A percentile compares a stretch with the other conserved stretches of the same genome.
Conservation (phyloP, 305 asterid species). For the Ruellia speciosa region DNA sequence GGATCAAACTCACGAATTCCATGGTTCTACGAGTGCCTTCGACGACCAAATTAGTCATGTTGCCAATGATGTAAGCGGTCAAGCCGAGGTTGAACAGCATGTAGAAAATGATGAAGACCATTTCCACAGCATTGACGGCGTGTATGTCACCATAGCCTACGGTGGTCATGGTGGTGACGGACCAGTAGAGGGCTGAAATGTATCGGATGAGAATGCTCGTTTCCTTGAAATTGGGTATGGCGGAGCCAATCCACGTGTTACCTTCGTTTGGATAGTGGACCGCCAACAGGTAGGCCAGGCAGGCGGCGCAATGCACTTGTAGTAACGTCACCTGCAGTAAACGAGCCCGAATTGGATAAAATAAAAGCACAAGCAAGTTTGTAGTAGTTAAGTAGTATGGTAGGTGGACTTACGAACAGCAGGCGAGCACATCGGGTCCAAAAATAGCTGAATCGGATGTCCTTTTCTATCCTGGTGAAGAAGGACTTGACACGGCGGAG, state of each 20-base stretch:
- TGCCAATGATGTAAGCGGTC: constrained; percentile 81
- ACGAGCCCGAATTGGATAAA: neutral
- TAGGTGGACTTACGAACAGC: constrained; percentile 47
- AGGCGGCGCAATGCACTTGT: constrained; percentile 78
- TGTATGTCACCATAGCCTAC: constrained; percentile 92
- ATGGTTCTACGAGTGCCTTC: constrained; percentile 92
- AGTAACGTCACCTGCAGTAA: constrained; percentile 60
- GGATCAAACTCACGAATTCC: constrained; percentile 61
- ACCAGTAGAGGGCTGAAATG: constrained; percentile 75
- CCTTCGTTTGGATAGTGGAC: constrained; percentile 59
- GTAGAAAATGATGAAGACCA: constrained; percentile 66
- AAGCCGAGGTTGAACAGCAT: constrained; percentile 81
- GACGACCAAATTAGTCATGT: constrained; percentile 83
- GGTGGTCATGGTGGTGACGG: constrained; percentile 81
- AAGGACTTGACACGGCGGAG: constrained; percentile 66
- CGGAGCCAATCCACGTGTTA: constrained; percentile 67
- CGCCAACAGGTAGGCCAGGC: constrained; percentile 63
- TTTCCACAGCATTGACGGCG: constrained; percentile 70
- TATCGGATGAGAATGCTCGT: constrained; percentile 47
- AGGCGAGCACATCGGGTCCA: constrained; percentile 90
- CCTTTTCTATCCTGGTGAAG: constrained; percentile 88
- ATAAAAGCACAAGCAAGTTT: neutral
- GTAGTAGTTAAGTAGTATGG: too few relatives aligned
- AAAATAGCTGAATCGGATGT: constrained; percentile 85
- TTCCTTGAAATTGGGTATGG: constrained; percentile 54